Conservation (phyloP, 257 asterid genomes). For the Salvia miltiorrhiza region DNA sequence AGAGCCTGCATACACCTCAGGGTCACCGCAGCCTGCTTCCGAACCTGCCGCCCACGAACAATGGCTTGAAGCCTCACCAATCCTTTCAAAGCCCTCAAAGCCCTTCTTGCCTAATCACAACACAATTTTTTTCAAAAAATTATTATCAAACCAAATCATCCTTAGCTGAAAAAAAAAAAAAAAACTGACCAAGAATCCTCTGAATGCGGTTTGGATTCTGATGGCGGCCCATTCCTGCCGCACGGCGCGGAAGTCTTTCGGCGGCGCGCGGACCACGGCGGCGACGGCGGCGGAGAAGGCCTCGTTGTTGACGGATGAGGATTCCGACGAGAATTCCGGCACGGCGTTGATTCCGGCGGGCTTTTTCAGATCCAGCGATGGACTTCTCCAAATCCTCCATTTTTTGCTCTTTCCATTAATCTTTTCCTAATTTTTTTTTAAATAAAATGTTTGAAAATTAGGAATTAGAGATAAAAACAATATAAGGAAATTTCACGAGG, state of each 20-base stretch:
- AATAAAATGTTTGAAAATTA: background rate
- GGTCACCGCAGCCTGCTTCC: constrained; percentile 94
- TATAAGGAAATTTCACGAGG: too few species aligned
- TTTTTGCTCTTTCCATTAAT: constrained; percentile 62
- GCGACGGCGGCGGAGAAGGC: constrained; percentile 82
- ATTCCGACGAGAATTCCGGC: constrained; percentile 54
- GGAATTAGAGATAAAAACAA: background rate
- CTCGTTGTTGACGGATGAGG: constrained; percentile 51
- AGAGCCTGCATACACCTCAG: constrained; percentile 98
- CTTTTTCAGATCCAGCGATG: constrained; percentile 54
- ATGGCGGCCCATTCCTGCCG: constrained; percentile 95
- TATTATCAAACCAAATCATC: too few species aligned
- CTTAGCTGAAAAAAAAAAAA: background rate
- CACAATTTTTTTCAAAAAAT: background rate
- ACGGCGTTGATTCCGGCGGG: constrained; percentile 24
- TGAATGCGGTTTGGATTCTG: constrained; percentile 85
- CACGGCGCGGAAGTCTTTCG: constrained; percentile 76
- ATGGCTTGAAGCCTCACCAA: constrained; percentile 96
- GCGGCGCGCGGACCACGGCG: constrained; percentile 86
- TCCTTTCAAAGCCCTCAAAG: constrained; percentile 86
- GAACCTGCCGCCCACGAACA: constrained; percentile 82
- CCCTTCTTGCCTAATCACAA: constrained; percentile 75
- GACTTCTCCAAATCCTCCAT: constrained; percentile 84
- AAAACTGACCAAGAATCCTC: constrained; percentile 73
- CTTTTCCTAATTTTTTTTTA: constrained; percentile 49